Conservation (phyloP, 441 rosid species). For the Populus hybrid region DNA sequence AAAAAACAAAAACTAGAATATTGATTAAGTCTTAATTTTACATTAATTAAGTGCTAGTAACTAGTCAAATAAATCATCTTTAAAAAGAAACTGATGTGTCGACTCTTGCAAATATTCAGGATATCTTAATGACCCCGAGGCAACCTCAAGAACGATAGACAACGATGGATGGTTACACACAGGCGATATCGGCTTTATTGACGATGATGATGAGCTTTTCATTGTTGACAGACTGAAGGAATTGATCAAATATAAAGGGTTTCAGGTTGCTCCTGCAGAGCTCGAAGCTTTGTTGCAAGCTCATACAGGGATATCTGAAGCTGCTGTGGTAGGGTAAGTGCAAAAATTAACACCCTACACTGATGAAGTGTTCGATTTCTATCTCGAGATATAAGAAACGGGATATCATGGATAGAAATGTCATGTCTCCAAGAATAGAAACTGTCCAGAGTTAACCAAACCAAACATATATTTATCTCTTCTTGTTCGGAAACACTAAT, state of each 20-base stretch:
- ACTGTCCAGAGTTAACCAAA: too few relatives aligned
- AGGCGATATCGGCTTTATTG: slow-evolving; percentile 58
- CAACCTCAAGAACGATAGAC: slow-evolving; percentile 58
- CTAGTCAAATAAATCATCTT: neutral
- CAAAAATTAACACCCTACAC: neutral
- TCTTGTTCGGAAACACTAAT: neutral
- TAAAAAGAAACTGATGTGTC: neutral
- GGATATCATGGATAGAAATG: too few relatives aligned
- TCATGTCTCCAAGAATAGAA: too few relatives aligned
- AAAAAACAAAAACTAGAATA: neutral
- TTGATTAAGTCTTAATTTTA: neutral
- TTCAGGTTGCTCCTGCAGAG: slow-evolving; percentile 82
- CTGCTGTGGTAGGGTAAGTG: slow-evolving; percentile 80
- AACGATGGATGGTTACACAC: slow-evolving; percentile 65
- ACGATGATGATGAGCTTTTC: slow-evolving; percentile 61
- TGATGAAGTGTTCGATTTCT: neutral
- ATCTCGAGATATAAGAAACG: too few relatives aligned
- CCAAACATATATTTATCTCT: neutral
- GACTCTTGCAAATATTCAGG: slow-evolving; percentile 28
- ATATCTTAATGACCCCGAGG: slow-evolving; percentile 63
- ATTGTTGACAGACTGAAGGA: slow-evolving; percentile 68
- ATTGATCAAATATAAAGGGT: slow-evolving; percentile 62
- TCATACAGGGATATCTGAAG: slow-evolving; percentile 63
- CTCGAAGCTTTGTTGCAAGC: slow-evolving; percentile 69
- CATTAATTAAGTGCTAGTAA: neutral